Evolutionary conservation across 768 basidiomycete species (phyloP), one percentile per base, ranked within the genome.

Genomic region (Termitomyces sp.): DNA sequence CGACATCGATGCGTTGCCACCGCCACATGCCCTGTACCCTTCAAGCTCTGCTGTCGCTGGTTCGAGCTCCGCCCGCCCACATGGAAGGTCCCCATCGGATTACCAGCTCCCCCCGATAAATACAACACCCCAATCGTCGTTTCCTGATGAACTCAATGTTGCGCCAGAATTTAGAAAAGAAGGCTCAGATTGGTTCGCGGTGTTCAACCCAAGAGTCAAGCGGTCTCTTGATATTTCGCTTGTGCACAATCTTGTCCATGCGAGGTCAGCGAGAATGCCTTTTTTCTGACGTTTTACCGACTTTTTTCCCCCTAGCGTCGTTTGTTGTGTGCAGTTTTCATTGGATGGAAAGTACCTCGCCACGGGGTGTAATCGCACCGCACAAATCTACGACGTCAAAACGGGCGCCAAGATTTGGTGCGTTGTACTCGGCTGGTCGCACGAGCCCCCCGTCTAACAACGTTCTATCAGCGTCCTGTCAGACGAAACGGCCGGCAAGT

Each of bases 291-390:
- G 20, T 26, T 34, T 48, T 22, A 13, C 5, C 58, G 42, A 43
- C 18, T 27, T 22, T 20, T 22, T 36, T 0, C 54, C n/a, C n/a
- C n/a, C n/a, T n/a, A 83, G 82, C 46, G 81, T 82, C 16, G 80
- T 82, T 0, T 98, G 96, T 71, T 97, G 95, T 68, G 96, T 98
- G 20, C 85, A 89, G 61, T 98, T 98, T 74, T 96, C 94, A 6
- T 84, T 90, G 14, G 94, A 98, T 69, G 96, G 96, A 30, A 91
- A 89, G 70, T 91, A 81, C 64, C 81, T 98, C 34, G 96, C 95
- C 24, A 97, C 95, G 12, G 96, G 95, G 7, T 98, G 95, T 74
- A 98, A 98, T 73, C 82, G 96, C 91, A 93, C 93, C 0, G 93
- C 95, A 20, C 95, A 97, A 72, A 95, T 98, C 56, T 98, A 91